A percentile compares a stretch with the other conserved stretches of the same genome.
These are phyloP conservation scores for Mucor velutinosus DNA, from an alignment of 371 early-diverging fungal genomes.

Conservation along the genomic window DNA sequence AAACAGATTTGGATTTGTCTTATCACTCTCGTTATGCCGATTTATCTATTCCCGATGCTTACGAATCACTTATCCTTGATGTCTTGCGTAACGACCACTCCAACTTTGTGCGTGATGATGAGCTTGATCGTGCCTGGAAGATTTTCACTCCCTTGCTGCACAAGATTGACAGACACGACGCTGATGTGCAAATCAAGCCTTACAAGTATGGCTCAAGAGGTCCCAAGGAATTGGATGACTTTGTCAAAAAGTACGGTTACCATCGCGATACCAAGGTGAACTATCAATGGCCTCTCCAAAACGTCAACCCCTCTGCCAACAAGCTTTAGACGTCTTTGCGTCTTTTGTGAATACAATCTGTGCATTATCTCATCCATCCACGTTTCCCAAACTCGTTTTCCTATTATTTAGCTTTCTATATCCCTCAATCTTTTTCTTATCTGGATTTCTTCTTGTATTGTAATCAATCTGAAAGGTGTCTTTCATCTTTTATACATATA, in stretches of 20 bases:
- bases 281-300: conserved; percentile 33
- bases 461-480: neutral
- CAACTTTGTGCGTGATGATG: conserved; percentile 97
- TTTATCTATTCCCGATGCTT: conserved; percentile 93
- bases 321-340: conserved; percentile 22
- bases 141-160: conserved; percentile 96
- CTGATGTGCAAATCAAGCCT: conserved; percentile 65
- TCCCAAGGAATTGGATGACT: conserved; percentile 75
- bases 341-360: neutral
- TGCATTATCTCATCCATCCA: neutral
- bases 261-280: conserved; percentile 19
- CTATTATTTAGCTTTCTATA: neutral
- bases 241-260: conserved; percentile 71
- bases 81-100: conserved; percentile 89
- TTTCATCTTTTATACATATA: neutral
- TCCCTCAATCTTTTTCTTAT: neutral
- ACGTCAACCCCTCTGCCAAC: conserved; percentile 23
- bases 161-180: conserved; percentile 70
- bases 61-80: conserved; percentile 92
- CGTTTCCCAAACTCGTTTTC: neutral
- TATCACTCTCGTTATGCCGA: conserved; percentile 87
- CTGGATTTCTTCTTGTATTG: conserved; percentile 5
- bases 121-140: conserved; percentile 95
- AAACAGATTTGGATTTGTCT: conserved; percentile 91
- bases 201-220: conserved; percentile 93